Evolutionary conservation across 257 asterid genomes (phyloP).

Genomic region (Henckelia pumila): DNA sequence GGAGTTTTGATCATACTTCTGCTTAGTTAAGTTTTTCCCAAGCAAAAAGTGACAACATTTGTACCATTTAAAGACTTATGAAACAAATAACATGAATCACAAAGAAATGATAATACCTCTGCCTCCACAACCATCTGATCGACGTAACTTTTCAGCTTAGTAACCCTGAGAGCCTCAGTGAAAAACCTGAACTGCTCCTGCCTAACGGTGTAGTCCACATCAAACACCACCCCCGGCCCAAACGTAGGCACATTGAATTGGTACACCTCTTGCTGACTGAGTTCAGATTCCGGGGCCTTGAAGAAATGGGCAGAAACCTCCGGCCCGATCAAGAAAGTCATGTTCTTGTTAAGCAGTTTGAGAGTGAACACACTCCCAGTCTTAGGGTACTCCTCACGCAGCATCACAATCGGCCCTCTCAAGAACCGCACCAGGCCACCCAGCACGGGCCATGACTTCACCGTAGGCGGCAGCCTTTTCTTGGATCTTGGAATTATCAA

Average conservation of each 20-base stretch:
- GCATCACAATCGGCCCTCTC: constrained; percentile 84
- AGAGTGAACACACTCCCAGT: constrained; percentile 91
- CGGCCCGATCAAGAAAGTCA: constrained; percentile 88
- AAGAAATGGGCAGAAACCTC: constrained; percentile 96
- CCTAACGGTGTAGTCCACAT: constrained; percentile 78
- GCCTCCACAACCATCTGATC: constrained; percentile 88
- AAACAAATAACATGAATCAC: background rate
- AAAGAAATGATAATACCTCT: constrained; percentile 43
- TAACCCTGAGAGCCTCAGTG: constrained; percentile 85
- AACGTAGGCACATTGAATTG: constrained; percentile 94
- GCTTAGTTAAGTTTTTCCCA: constrained; percentile 5
- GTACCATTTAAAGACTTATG: background rate
- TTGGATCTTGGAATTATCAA: constrained; percentile 72
- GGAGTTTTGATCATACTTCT: background rate
- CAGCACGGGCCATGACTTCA: constrained; percentile 56
- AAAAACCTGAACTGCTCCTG: constrained; percentile 97
- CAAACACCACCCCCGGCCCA: constrained; percentile 97
- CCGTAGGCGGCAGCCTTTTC: constrained; percentile 64
- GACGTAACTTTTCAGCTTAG: constrained; percentile 77
- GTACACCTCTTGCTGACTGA: constrained; percentile 92
- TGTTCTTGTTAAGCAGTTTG: constrained; percentile 60
- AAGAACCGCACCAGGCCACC: constrained; percentile 75
- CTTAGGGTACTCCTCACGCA: constrained; percentile 84
- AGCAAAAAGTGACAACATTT: constrained; percentile 10
- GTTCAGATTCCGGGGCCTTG: constrained; percentile 92